Base-by-base conservation (phyloP, 441 rosid genomes). In the Francoa sonchifolia region DNA sequence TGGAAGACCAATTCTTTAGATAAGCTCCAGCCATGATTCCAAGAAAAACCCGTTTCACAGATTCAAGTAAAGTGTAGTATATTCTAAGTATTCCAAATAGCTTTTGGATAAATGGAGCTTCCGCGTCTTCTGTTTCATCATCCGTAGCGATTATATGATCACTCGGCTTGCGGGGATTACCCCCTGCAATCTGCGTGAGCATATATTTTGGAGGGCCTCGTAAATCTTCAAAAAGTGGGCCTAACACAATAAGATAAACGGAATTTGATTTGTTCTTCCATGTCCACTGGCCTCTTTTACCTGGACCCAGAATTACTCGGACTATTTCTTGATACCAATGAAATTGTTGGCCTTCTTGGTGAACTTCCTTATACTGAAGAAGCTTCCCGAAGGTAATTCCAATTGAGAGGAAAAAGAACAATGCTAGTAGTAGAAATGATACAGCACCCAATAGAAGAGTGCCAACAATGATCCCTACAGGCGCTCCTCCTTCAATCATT, bases 121-220 rank as follows among this genome's bases (percentile, higher is more conserved):
- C 97, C 2, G 97, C 92, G 40, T 89, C 95, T 56, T 84, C 95
- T 10, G 76, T 89, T 71, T 84, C 98, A 47, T 89, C 98, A 28
- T 89, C 95, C 0, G 98, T 79, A 29, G 76, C 88, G 15, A 84
- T 85, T 54, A 89, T 84, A 0, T 54, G 54, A 36, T 77, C 95
- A 17, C 67, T 64, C 32, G 45, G 73, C 53, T 40, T 79, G 18
- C 55, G 58, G n/a, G 61, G 56, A 61, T 58, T 67, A 39, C 71
- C 55, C 9, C 69, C 58, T 6, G 88, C 65, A 33, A 89, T 84
- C 71, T 73, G 92, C 35, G 97, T 71, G 16, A 89, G 82, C 95
- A 89, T 89, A 66, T 89, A 89, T 39, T 89, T 79, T 14, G 97
- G 97, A n/a, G 97, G 97, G 8, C 97, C 97, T 47, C 97, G 65